phyloP scores from a whole-genome alignment of 306 rosid genomes.

The Begonia loranthoides region DNA sequence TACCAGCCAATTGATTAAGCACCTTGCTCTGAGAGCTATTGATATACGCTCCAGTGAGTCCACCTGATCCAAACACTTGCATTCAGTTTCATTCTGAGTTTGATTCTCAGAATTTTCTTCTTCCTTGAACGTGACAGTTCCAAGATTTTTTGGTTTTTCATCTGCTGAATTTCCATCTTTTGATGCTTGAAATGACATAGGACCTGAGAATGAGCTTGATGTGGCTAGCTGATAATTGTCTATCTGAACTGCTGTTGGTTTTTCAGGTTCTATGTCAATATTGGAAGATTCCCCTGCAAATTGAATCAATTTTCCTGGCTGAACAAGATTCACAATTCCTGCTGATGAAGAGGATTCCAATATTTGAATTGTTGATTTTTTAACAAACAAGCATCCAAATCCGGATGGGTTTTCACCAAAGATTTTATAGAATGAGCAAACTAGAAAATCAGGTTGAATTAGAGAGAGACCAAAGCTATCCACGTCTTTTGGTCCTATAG shows the following conservation, averaged over 20 bases:
- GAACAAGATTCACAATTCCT: slow-evolving; percentile 71
- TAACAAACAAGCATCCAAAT: slow-evolving; percentile 78
- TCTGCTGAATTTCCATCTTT: slow-evolving; percentile 8
- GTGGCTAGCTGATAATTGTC: slow-evolving; percentile 1
- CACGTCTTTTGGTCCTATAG: slow-evolving; percentile 85
- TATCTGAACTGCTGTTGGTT: slow-evolving; percentile 8
- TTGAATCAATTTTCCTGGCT: slow-evolving; percentile 24
- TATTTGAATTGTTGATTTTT: slow-evolving; percentile 43
- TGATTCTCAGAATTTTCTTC: too few relatives aligned
- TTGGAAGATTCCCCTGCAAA: slow-evolving; percentile 40
- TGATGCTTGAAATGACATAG: slow-evolving; percentile 16
- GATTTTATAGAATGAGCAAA: slow-evolving; percentile 76
- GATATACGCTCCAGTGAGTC: slow-evolving; percentile 48
- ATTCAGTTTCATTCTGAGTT: slow-evolving; percentile 19
- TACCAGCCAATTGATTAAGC: slow-evolving; percentile 75
- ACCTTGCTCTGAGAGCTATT: slow-evolving; percentile 55
- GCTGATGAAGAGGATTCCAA: slow-evolving; percentile 35
- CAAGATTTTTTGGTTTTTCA: slow-evolving; percentile 1
- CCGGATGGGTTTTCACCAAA: slow-evolving; percentile 95
- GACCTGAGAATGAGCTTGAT: slow-evolving; percentile 59
- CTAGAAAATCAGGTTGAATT: slow-evolving; percentile 64
- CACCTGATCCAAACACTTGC: slow-evolving; percentile 66
- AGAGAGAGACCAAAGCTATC: slow-evolving; percentile 77
- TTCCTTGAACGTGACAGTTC: too few relatives aligned
- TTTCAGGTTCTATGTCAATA: slow-evolving; percentile 28